A percentile compares a stretch with the other conserved stretches of the same genome.
phyloP scores from a whole-genome alignment of 2,329 filamentous ascomycete genomes.

The Colletotrichum godetiae region DNA sequence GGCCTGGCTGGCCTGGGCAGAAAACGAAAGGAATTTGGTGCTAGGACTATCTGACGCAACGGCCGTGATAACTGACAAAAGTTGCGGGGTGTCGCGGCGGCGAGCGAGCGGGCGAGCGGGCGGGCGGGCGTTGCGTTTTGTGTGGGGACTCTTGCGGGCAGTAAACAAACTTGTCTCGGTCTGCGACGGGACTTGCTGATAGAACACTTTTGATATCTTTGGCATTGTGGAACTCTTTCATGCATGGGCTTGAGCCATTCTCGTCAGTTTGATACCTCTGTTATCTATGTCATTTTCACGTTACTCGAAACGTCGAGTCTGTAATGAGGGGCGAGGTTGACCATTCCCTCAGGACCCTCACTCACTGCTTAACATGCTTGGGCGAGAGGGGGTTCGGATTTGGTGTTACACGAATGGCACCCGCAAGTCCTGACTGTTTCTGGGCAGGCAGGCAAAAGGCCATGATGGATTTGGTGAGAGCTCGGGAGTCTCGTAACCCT shows the following conservation, averaged over 20 bases:
- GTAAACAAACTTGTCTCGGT: constrained; percentile 9
- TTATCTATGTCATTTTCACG: neutral
- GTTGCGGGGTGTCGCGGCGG: neutral
- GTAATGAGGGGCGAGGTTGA: neutral
- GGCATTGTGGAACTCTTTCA: neutral
- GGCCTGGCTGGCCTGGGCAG: neutral
- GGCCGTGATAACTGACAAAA: constrained; percentile 11
- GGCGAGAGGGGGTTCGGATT: neutral
- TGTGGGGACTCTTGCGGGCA: neutral
- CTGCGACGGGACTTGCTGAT: neutral
- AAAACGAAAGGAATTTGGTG: constrained; percentile 5
- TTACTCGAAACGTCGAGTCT: neutral
- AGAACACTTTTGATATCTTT: neutral
- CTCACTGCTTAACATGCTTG: neutral
- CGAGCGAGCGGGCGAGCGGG: too few relatives aligned
- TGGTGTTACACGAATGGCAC: constrained; percentile 6
- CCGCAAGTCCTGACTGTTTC: constrained; percentile 1
- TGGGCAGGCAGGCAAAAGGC: neutral
- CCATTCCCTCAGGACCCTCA: neutral
- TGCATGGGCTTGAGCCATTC: neutral
- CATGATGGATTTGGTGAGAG: neutral
- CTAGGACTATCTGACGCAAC: neutral
- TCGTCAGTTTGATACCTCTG: neutral
- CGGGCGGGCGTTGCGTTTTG: neutral
- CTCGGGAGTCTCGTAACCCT: neutral